Evolutionary conservation across 2,329 filamentous ascomycete species (phyloP), one percentile per base, ranked within the genome.

Genomic region (Aureobasidium musti): DNA sequence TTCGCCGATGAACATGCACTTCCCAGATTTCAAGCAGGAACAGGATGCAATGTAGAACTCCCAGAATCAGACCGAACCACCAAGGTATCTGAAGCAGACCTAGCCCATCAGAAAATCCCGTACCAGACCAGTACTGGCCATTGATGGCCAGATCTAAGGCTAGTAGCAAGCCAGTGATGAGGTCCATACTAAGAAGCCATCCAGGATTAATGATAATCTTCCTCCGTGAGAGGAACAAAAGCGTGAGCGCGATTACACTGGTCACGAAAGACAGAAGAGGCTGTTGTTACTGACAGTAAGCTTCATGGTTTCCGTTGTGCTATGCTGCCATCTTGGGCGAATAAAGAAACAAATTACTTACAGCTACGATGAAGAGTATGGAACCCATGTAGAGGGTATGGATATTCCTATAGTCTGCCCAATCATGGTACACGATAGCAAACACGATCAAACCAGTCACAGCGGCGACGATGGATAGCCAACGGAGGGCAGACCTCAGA

Each of bases 361-460:
- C 52, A 39, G 52, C 30, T 23, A 56, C 52, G 52, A 56, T 56
- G n/a, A 39, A 56, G 14, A 56, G 33, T 8, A 56, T 8, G 5
- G n/a, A 13, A 2, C 33, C 50, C 6, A 53, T 8, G 21, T 53
- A 50, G 30, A 53, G 13, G 11, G 19, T 35, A 53, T 53, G 19
- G 21, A 53, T 8, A 19, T 23, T 13, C 3, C 13, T 2, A 53
- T 5, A 10, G 4, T 19, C 30, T n/a, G 50, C 19, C 10, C 21
- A 39, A 26, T 23, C 21, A 39, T 26, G 10, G 21, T 39, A 56
- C 5, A 56, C 4, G n/a, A 45, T 23, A 14, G 5, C 53, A 2
- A 57, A 57, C 5, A 26, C 53, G 10, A 59, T 45, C 53, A 57
- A 39, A 3, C 19, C 53, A 8, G 53, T 28, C 21, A 59, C 19